Evolutionary conservation across 345 rosid species (phyloP), one percentile per base, ranked within the genome.

Genomic region (Arabidopsis arenosa): DNA sequence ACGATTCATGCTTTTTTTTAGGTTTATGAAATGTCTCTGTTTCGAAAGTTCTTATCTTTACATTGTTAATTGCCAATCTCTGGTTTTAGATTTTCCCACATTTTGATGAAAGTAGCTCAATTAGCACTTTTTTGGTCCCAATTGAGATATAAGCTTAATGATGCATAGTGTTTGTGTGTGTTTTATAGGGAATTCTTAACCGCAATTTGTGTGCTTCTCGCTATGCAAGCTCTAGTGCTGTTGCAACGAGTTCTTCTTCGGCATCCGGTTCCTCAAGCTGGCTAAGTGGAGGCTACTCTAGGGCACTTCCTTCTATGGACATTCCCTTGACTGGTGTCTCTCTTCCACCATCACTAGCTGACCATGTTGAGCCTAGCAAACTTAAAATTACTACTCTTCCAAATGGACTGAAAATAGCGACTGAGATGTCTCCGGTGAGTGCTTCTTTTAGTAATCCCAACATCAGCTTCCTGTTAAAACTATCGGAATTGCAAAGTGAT

Each of bases 311-410:
- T 59, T 68, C 89, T 10, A 75, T 92, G 61, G 81, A 80, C 66
- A 80, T 78, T 48, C 92, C 94, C 30, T 82, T 95, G 49, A 66
- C 73, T 6, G 97, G 87, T 66, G 88, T 92, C 70, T 49, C 83
- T 37, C 80, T 87, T 36, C 96, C 97, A 23, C 88, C 91, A 48
- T 23, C 93, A 18, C 79, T 92, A 21, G 81, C 93, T 11, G 97
- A 95, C 81, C 79, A 80, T 74, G 85, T 88, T 32, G 85, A 88
- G 75, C 93, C 94, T 1, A 82, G 81, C 56, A 83, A 81, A 64
- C 82, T 86, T 61, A 80, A 81, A 81, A 61, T 82, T 60, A 84
- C 88, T n/a, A 83, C 90, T 55, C 92, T 94, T 11, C 74, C 86
- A 1, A 94, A 89, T 72, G 97, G 96, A 69, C 77, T 83, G 6